These are phyloP conservation scores for Psilocybe azurescens DNA, from an alignment of 768 basidiomycete species.

Conservation along the genomic window DNA sequence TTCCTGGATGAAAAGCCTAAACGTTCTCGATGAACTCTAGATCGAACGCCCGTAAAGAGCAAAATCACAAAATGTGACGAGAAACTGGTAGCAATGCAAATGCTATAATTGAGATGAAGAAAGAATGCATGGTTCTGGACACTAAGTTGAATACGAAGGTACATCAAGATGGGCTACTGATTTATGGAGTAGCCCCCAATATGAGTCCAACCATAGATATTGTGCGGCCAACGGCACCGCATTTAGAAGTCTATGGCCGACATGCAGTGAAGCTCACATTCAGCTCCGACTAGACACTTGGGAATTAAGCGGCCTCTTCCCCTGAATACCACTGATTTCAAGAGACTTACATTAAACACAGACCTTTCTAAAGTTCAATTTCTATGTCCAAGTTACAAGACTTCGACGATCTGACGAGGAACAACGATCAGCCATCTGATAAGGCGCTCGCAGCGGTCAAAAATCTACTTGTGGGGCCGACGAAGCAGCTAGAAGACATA, in stretches of 20 bases:
- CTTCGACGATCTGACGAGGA: background rate
- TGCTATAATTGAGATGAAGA: background rate
- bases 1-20: background rate
- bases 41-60: background rate
- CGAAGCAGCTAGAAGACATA: background rate
- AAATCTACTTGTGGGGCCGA: background rate
- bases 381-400: background rate
- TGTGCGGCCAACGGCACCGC: too few relatives aligned
- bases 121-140: background rate
- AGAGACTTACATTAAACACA: too few relatives aligned
- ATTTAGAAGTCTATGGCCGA: too few relatives aligned
- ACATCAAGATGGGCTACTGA: too few relatives aligned
- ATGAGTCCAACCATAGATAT: too few relatives aligned
- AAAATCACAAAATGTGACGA: slow-evolving; percentile 1
- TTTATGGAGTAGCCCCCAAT: too few relatives aligned
- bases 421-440: slow-evolving; percentile 6
- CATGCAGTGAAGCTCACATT: too few relatives aligned
- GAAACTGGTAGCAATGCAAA: background rate
- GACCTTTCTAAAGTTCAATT: too few relatives aligned
- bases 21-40: background rate
- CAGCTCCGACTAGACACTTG: too few relatives aligned
- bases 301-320: too few relatives aligned
- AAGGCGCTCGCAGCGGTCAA: background rate
- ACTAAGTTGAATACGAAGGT: background rate
- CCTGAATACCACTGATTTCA: too few relatives aligned